Conservation (phyloP, 2,329 filamentous ascomycete species). For the Calycina herbarum region DNA sequence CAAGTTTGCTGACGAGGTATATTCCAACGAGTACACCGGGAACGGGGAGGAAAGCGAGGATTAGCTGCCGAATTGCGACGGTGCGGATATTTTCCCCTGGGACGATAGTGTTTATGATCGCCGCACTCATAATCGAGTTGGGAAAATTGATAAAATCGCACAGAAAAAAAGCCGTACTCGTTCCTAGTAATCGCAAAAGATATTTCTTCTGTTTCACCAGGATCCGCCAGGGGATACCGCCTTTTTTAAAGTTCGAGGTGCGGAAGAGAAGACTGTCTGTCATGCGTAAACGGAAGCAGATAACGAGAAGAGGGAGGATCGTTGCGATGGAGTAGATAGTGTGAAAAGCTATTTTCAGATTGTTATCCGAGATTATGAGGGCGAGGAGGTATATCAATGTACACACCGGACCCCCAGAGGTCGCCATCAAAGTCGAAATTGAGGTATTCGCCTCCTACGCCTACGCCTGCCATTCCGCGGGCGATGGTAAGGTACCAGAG, state of each 20-base stretch:
- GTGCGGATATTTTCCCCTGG: slow-evolving; percentile 37
- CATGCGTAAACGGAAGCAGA: slow-evolving; percentile 40
- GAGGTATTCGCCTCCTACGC: slow-evolving; percentile 41
- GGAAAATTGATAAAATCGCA: slow-evolving; percentile 43
- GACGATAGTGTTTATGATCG: slow-evolving; percentile 39
- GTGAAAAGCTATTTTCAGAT: slow-evolving; percentile 34
- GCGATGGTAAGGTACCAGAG: slow-evolving; percentile 42
- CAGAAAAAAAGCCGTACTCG: slow-evolving; percentile 39
- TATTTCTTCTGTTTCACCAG: slow-evolving; percentile 32
- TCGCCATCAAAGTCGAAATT: slow-evolving; percentile 41
- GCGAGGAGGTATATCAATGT: slow-evolving; percentile 41
- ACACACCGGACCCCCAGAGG: slow-evolving; percentile 37
- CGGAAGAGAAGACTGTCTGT: slow-evolving; percentile 38
- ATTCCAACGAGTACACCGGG: slow-evolving; percentile 39
- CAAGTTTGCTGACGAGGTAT: slow-evolving; percentile 38
- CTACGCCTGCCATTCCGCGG: slow-evolving; percentile 41
- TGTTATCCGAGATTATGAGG: slow-evolving; percentile 39
- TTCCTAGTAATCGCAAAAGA: slow-evolving; percentile 35
- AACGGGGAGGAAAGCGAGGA: slow-evolving; percentile 38
- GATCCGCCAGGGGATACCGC: slow-evolving; percentile 33
- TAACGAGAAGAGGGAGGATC: slow-evolving; percentile 37
- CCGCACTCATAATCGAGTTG: slow-evolving; percentile 40
- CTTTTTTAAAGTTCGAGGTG: slow-evolving; percentile 37
- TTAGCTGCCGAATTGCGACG: slow-evolving; percentile 40
- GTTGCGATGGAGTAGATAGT: slow-evolving; percentile 39